These are phyloP conservation scores for Thelonectria discophora DNA, from an alignment of 2,329 filamentous ascomycete genomes.

Conservation along the genomic window DNA sequence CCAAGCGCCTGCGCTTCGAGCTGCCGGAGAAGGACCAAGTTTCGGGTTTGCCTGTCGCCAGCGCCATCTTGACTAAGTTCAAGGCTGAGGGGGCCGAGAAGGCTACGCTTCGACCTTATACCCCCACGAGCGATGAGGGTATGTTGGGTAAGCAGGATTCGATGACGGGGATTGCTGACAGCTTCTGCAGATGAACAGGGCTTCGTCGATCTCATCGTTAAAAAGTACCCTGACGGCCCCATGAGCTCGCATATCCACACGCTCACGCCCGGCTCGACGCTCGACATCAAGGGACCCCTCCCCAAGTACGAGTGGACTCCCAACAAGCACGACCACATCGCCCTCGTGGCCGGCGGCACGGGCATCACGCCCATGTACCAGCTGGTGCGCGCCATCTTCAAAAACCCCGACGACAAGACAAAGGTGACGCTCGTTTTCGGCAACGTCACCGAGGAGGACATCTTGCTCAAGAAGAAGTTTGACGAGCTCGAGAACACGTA, in stretches of 20 bases:
- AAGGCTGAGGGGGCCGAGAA: slow-evolving; percentile 85
- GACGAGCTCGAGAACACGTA: slow-evolving; percentile 91
- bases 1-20: slow-evolving; percentile 89
- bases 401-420: slow-evolving; percentile 95
- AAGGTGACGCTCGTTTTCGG: slow-evolving; percentile 96
- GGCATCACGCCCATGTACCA: slow-evolving; percentile 99
- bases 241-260: slow-evolving; percentile 92
- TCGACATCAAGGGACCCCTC: slow-evolving; percentile 94
- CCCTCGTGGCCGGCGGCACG: slow-evolving; percentile 90
- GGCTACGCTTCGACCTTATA: slow-evolving; percentile 90
- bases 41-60: slow-evolving; percentile 82
- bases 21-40: slow-evolving; percentile 85
- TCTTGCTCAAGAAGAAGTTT: slow-evolving; percentile 87
- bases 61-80: slow-evolving; percentile 91
- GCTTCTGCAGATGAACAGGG: slow-evolving; percentile 71
- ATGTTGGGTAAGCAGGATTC: slow-evolving; percentile 37
- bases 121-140: slow-evolving; percentile 88
- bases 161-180: slow-evolving; percentile 21
- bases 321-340: slow-evolving; percentile 94
- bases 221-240: slow-evolving; percentile 87
- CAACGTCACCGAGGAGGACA: slow-evolving; percentile 89
- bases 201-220: slow-evolving; percentile 88
- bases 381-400: slow-evolving; percentile 89
- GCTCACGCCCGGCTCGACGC: slow-evolving; percentile 80
- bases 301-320: slow-evolving; percentile 89